Base-by-base conservation (phyloP, 2,329 filamentous ascomycete species). In the Claviceps fusiformis region DNA sequence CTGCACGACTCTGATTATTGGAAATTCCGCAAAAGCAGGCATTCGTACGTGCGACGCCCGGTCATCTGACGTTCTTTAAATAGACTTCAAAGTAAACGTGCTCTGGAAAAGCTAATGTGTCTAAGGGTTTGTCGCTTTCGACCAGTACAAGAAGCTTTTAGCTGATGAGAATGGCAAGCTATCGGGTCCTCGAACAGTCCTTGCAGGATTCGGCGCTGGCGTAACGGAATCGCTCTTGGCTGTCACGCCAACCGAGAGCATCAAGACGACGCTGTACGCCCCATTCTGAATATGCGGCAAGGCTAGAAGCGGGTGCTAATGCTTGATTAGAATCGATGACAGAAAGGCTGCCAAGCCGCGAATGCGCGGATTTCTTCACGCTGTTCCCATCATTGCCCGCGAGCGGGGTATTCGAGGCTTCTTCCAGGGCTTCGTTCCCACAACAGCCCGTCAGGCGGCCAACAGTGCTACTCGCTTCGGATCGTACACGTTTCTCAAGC, bases 381-480 rank as follows among this genome's bases (percentile, higher is more conserved):
- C 92, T 52, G 87, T 90, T 15, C 83, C 82, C 54, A 80, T 97
- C 57, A 97, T 98, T 59, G 85, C 84, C 44, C 83, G 86, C 59
- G 93, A 98, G 68, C 85, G 92, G 63, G 93, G 93, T 29, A 67
- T 96, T 43, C 80, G 86, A 41, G 93, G 92, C 51, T 97, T 98
- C 77, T 95, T 98, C 79, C 90, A 97, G 68, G 93, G 93, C 29
- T 93, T 98, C 65, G 84, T 95, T 9, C 93, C 93, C 0, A 98
- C 93, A 1, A 97, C 93, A 4, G 90, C 91, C 27, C 81, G 93
- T 53, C 93, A 98, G 71, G 89, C 91, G 13, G 92, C 93, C 62
- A 98, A 98, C 73, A 92, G 86, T 48, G 93, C 93, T 1, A 87
- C 88, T 1, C 82, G 93, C 17, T 98, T 98, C 71, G 86, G 88